A percentile compares a stretch with the other conserved stretches of the same genome.
These are phyloP conservation scores for Giardia duodenalis DNA, from an alignment of 208 protist genomes.

Conservation along the genomic window DNA sequence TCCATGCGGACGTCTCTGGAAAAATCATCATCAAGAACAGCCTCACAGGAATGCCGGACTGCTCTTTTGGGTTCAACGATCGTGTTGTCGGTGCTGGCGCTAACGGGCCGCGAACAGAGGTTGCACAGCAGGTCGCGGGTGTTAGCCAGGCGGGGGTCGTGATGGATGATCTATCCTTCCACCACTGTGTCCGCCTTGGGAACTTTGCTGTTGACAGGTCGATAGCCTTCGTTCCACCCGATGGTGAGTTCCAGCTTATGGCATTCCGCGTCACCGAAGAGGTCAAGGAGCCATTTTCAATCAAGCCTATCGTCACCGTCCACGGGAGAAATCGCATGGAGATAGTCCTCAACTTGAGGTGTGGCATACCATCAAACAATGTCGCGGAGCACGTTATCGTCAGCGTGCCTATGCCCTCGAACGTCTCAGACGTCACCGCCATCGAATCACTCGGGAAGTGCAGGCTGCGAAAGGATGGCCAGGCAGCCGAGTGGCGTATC, in stretches of 20 bases:
- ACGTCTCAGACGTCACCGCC: background rate
- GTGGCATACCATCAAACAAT: background rate
- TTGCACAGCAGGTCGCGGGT: background rate
- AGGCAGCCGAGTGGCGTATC: slow-evolving; percentile 1
- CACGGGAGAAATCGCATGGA: slow-evolving; percentile 14
- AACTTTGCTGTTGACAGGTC: background rate
- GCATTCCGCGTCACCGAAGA: background rate
- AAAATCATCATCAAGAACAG: background rate
- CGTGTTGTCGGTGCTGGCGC: background rate
- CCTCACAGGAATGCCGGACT: slow-evolving; percentile 25
- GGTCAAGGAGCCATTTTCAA: background rate
- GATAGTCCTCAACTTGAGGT: slow-evolving; percentile 17
- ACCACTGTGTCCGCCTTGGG: background rate
- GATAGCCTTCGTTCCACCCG: slow-evolving; percentile 24
- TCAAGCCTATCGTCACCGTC: background rate
- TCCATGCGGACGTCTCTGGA: slow-evolving; percentile 19
- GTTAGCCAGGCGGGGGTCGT: background rate
- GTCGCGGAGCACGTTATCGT: background rate
- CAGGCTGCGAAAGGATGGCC: background rate
- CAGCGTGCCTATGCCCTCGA: background rate
- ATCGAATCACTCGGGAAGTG: background rate
- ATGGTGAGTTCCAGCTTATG: slow-evolving; percentile 19
- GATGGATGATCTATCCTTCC: slow-evolving; percentile 12
- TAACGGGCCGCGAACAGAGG: background rate
- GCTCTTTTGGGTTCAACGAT: background rate